Evolutionary conservation across 1,284 basidiomycete genomes (phyloP), one percentile per base, ranked within the genome.

Genomic region (Earliella scabrosa): DNA sequence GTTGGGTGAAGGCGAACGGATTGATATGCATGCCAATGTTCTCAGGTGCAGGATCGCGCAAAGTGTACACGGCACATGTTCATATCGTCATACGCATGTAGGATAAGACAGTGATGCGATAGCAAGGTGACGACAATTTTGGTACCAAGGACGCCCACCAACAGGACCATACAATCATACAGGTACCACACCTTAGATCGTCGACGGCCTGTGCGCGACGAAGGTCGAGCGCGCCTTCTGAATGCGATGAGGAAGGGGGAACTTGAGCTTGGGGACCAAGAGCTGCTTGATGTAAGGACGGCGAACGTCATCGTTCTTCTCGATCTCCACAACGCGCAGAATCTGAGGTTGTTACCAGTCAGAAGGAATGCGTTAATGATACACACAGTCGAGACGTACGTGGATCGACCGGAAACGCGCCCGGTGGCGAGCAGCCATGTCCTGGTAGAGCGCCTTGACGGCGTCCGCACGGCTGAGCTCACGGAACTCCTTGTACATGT

Each of bases 391-490:
- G 27, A 3, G 8, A 77, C 88, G 64, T 68, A 94, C 93, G 78
- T 97, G 95, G 77, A 99, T 97, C 53, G 93, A 98, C 78, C 97
- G 87, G 89, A 98, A 99, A 73, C 97, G 94, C 66, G 97, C 97
- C 81, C 97, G 95, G 81, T 99, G 97, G 68, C 96, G 88, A 63
- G 97, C 95, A 71, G 97, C 95, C 97, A 99, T 98, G 81, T 99
- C 97, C 82, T 99, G 97, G 88, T 99, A 99, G 77, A 98, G 82
- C 68, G 89, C 83, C 85, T 94, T 95, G 73, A 98, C 97, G 61
- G 97, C 97, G 75, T 95, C 96, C 59, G 94, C 90, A 66, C 97
- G 91, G 68, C 85, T 86, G 66, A 99, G 88, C 68, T 97, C 97
- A 73, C 96, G 94, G 92, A 94, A 98, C 83, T 99, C 97, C 86